Percentiles rank a stretch among this genome's conserved stretches.
Evolutionary conservation across 2,329 filamentous ascomycete species (phyloP).

Genomic region (Phyllosticta paracitricarpa): DNA sequence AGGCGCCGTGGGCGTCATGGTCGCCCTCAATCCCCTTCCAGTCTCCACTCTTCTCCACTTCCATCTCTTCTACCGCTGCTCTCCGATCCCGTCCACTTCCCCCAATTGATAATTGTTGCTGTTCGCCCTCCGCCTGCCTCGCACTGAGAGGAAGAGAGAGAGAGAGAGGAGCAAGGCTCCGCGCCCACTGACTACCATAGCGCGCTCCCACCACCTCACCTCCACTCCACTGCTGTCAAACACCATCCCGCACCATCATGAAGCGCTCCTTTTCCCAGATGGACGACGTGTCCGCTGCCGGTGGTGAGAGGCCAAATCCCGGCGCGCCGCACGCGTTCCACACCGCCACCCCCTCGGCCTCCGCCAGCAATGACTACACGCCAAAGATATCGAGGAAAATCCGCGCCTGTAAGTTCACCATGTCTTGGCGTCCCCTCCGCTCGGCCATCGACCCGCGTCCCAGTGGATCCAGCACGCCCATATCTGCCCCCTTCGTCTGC

Average conservation of each 20-base stretch:
- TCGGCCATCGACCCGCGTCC: neutral
- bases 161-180: neutral
- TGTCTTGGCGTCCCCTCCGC: neutral
- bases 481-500: neutral
- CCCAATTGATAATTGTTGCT: neutral
- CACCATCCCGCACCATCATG: slow-evolving; percentile 1
- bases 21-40: neutral
- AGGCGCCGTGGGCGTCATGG: neutral
- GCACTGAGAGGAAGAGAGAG: too few species aligned
- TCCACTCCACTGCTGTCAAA: neutral
- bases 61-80: neutral
- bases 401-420: slow-evolving; percentile 8
- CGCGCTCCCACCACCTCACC: neutral
- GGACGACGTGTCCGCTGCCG: slow-evolving; percentile 1
- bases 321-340: slow-evolving; percentile 5
- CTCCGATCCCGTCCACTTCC: neutral
- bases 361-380: slow-evolving; percentile 3
- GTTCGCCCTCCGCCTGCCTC: neutral
- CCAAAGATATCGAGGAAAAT: slow-evolving; percentile 11
- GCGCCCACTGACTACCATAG: neutral
- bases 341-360: neutral
- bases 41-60: neutral
- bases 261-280: slow-evolving; percentile 9
- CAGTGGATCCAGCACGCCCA: neutral
- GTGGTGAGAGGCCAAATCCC: neutral